Percentiles rank a stretch among this genome's conserved stretches.
Evolutionary conservation across 257 asterid species (phyloP).

Genomic region (Jasminum sambac): DNA sequence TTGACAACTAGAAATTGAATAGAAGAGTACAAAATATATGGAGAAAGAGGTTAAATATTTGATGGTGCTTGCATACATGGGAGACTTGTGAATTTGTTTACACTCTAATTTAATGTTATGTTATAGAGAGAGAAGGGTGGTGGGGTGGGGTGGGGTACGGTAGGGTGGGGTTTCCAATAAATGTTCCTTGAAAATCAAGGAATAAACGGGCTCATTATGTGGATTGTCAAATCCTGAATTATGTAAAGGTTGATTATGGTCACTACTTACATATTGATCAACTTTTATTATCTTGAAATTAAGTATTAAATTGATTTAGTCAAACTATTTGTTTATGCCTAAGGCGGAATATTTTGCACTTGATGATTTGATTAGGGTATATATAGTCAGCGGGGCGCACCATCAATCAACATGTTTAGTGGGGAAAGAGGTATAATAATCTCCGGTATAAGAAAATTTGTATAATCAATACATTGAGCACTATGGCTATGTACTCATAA

Average conservation of each 20-base stretch:
- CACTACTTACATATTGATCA: conserved; percentile 7
- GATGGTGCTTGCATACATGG: conserved; percentile 55
- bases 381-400: background rate
- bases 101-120: conserved; percentile 35
- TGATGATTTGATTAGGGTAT: background rate
- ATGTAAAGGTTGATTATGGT: conserved; percentile 38
- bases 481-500: too few species aligned
- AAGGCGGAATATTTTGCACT: conserved; percentile 12
- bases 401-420: background rate
- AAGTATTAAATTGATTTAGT: conserved; percentile 24
- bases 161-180: conserved; percentile 53
- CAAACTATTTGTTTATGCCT: conserved; percentile 20
- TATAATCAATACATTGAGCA: too few species aligned
- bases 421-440: background rate
- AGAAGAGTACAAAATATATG: conserved; percentile 26
- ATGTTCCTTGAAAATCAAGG: conserved; percentile 85
- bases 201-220: conserved; percentile 52
- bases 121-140: background rate
- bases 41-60: conserved; percentile 41
- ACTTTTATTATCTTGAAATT: conserved; percentile 29
- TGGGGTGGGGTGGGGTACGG: conserved; percentile 21
- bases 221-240: conserved; percentile 57
- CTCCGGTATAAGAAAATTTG: background rate
- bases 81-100: conserved; percentile 52
- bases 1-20: conserved; percentile 56